These are phyloP conservation scores for Hirschioporus abietinus DNA, from an alignment of 768 basidiomycete species.

Conservation along the genomic window DNA sequence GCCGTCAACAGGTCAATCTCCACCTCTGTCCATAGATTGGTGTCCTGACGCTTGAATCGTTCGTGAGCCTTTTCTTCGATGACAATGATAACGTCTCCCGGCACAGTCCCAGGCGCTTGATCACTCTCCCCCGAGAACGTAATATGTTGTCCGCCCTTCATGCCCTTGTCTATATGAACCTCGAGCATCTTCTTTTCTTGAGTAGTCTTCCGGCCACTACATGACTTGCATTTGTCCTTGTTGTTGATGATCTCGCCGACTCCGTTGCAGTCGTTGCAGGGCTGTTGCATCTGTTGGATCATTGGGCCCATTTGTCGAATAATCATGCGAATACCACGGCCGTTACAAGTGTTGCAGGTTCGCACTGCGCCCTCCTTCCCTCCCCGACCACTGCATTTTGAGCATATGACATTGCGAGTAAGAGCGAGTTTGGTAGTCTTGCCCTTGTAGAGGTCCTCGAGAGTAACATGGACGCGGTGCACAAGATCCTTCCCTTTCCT, in stretches of 20 bases:
- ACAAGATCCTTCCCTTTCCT: constrained; percentile 98
- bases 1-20: constrained; percentile 93
- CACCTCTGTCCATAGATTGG: constrained; percentile 80
- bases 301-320: constrained; percentile 98
- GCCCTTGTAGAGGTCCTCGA: constrained; percentile 98
- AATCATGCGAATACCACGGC: constrained; percentile 87
- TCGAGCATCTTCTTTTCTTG: constrained; percentile 96
- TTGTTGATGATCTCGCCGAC: constrained; percentile 92
- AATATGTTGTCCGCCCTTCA: constrained; percentile 91
- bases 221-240: constrained; percentile 87
- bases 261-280: constrained; percentile 89
- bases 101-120: constrained; percentile 80
- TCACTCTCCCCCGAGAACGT: constrained; percentile 88
- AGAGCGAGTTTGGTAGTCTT: constrained; percentile 97
- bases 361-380: constrained; percentile 96
- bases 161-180: constrained; percentile 97
- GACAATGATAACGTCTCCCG: constrained; percentile 93
- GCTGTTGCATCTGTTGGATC: constrained; percentile 98
- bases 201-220: constrained; percentile 92
- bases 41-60: constrained; percentile 82
- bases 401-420: constrained; percentile 91
- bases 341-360: constrained; percentile 69
- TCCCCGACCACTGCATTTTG: constrained; percentile 92
- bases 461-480: constrained; percentile 91
- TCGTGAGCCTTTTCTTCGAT: constrained; percentile 92